Evolutionary conservation across 768 basidiomycete genomes (phyloP), one percentile per base, ranked within the genome.

Genomic region (Russula sp.): DNA sequence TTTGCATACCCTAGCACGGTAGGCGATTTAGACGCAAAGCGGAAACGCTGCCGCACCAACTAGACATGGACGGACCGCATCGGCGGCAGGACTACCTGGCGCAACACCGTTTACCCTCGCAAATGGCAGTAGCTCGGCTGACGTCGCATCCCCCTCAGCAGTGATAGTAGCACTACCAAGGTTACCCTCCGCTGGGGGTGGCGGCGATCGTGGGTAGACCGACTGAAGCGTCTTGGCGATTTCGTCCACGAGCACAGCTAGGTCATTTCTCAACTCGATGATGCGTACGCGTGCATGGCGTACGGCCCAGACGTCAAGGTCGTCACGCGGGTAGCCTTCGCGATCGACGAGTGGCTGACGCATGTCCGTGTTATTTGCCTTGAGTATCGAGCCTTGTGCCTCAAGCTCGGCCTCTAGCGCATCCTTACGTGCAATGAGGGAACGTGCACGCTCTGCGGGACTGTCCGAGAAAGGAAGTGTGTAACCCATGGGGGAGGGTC

Each of bases 251-350:
- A 90, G 74, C 36, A 71, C 77, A 18, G 76, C 78, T 61, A 87
- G 76, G 70, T 98, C 95, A 68, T 94, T 97, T 60, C 85, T 78
- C 52, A 94, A 75, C 70, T 90, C 83, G 55, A 89, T 85, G n/a
- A 95, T 83, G 53, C 88, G 79, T 35, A 86, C 80, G 56, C 93
- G 81, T 13, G 92, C 90, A 51, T 76, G 75, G 25, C 91, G 79
- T 20, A 95, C 86, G 11, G 87, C 85, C 70, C 83, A 90, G 18
- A 96, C 78, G 66, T 95, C 90, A 64, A 98, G 81, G 73, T 96
- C 88, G 14, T 83, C 84, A 14, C 93, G 81, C 1, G 95, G 95
- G 73, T 92, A 98, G 7, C 96, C 96, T 56, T 97, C 90, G 0
- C 76, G 65, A 70, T 97, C 93, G 50, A 97, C 82, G 38, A 98